Conservation (phyloP, 1,284 basidiomycete species). For the Mycosarcoma mackinlayi region DNA sequence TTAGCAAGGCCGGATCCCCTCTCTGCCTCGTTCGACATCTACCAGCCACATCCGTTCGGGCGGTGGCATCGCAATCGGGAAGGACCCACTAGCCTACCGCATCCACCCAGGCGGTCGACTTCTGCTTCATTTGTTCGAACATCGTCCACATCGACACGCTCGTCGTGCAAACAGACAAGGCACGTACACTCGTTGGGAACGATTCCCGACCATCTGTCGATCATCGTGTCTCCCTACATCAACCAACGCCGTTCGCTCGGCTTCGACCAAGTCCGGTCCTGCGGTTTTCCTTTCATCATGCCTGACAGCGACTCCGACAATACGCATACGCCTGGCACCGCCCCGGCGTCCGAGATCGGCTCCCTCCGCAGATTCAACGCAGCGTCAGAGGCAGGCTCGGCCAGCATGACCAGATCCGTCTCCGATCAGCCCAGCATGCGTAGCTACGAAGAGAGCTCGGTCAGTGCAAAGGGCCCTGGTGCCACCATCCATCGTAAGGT, state of each 20-base stretch:
- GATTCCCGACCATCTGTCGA: constrained; percentile 26
- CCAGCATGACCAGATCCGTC: constrained; percentile 17
- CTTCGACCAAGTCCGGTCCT: constrained; percentile 36
- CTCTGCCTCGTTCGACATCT: constrained; percentile 12
- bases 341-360: constrained; percentile 26
- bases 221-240: constrained; percentile 28
- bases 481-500: constrained; percentile 29
- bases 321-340: constrained; percentile 28
- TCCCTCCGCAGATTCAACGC: constrained; percentile 27
- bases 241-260: constrained; percentile 32
- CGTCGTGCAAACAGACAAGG: constrained; percentile 11
- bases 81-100: constrained; percentile 35
- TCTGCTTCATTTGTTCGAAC: constrained; percentile 26
- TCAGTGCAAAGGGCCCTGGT: constrained; percentile 34
- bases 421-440: constrained; percentile 36
- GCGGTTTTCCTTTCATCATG: constrained; percentile 51
- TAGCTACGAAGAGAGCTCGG: constrained; percentile 40
- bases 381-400: constrained; percentile 23
- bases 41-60: constrained; percentile 38
- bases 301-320: constrained; percentile 43
- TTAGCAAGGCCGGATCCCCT: neutral
- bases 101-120: constrained; percentile 27
- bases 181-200: constrained; percentile 44
- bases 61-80: constrained; percentile 34
- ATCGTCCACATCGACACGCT: neutral